phyloP scores from a whole-genome alignment of 129 eudicot genomes.

The Daucus carota region DNA sequence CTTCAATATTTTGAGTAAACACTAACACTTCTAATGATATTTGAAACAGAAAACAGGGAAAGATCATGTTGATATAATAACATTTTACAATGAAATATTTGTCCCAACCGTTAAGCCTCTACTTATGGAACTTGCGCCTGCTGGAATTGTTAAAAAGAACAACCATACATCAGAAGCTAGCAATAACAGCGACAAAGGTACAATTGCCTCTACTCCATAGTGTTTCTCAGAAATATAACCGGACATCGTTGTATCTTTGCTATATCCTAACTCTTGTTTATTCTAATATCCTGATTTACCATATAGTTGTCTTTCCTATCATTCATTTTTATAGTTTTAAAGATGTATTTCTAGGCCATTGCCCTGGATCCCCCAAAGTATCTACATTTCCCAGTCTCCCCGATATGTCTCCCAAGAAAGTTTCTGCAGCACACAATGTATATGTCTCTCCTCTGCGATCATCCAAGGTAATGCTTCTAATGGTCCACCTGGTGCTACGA shows the following conservation, averaged over 20 bases:
- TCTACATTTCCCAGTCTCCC: constrained; percentile 88
- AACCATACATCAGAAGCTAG: constrained; percentile 40
- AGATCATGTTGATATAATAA: constrained; percentile 85
- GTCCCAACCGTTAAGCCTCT: constrained; percentile 81
- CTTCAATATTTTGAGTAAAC: neutral
- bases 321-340: neutral
- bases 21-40: constrained; percentile 8
- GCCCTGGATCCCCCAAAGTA: constrained; percentile 81
- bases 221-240: neutral
- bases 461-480: constrained; percentile 50
- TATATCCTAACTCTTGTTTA: neutral
- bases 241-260: neutral
- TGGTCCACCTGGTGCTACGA: too few relatives aligned
- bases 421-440: constrained; percentile 77
- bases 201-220: constrained; percentile 4
- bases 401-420: constrained; percentile 98
- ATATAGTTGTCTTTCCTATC: neutral
- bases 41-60: constrained; percentile 68
- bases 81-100: constrained; percentile 82
- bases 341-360: constrained; percentile 35
- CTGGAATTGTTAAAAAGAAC: constrained; percentile 37
- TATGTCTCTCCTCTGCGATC: constrained; percentile 94
- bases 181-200: constrained; percentile 52
- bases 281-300: neutral
- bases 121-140: constrained; percentile 68